phyloP scores from a whole-genome alignment of 495 filamentous ascomycete genomes.

The Xylaria sp. region DNA sequence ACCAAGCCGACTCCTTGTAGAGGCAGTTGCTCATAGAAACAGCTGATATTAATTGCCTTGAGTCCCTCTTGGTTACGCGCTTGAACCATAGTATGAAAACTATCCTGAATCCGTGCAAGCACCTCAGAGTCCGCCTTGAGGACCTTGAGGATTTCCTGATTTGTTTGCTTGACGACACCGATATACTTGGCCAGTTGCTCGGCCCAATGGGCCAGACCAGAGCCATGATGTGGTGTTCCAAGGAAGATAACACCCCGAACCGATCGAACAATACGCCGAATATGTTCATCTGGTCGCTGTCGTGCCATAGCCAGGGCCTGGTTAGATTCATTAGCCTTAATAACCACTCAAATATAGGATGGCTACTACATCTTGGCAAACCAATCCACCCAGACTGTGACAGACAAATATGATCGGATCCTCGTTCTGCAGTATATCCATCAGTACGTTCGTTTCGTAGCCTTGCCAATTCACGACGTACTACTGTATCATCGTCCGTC shows the following conservation, averaged over 20 bases:
- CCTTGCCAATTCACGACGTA: background rate
- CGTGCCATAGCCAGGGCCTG: background rate
- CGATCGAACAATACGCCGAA: conserved; percentile 32
- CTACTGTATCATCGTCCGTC: background rate
- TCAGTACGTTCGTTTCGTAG: too few relatives aligned
- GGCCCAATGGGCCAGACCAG: conserved; percentile 46
- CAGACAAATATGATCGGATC: conserved; percentile 43
- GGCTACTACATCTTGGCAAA: conserved; percentile 42
- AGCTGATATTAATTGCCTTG: conserved; percentile 40
- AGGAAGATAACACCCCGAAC: conserved; percentile 51
- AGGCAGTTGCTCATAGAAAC: conserved; percentile 43
- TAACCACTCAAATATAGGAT: background rate
- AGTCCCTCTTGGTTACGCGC: conserved; percentile 29
- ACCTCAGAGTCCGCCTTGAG: conserved; percentile 36
- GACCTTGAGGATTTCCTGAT: conserved; percentile 35
- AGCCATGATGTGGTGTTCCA: conserved; percentile 50
- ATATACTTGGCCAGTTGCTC: conserved; percentile 26
- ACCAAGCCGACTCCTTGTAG: conserved; percentile 30
- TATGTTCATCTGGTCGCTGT: conserved; percentile 23
- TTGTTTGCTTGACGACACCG: conserved; percentile 36
- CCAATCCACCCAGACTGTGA: conserved; percentile 49
- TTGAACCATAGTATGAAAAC: conserved; percentile 46
- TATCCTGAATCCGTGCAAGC: conserved; percentile 47
- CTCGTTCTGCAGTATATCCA: conserved; percentile 21
- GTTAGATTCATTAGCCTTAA: background rate